A percentile compares a stretch with the other conserved stretches of the same genome.
These are phyloP conservation scores for Mycena alexandri DNA, from an alignment of 768 basidiomycete genomes.

Conservation along the genomic window DNA sequence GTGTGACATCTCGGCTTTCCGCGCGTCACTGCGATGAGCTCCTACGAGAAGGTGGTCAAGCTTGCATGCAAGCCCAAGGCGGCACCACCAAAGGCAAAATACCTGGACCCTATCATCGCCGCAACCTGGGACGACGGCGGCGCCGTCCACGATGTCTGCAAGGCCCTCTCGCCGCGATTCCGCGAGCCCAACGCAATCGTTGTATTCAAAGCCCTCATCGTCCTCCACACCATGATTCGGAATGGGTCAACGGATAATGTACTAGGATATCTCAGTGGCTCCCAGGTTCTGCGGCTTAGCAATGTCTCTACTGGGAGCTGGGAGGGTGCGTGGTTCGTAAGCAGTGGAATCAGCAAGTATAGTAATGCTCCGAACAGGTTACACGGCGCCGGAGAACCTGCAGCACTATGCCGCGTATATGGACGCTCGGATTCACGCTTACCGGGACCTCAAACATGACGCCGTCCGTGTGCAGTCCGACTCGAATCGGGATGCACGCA, in stretches of 20 bases:
- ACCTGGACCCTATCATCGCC: slow-evolving; percentile 95
- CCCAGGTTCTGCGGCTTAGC: slow-evolving; percentile 83
- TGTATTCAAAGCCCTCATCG: slow-evolving; percentile 97
- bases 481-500: slow-evolving; percentile 87
- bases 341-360: background rate
- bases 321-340: slow-evolving; percentile 74
- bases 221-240: slow-evolving; percentile 96
- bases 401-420: slow-evolving; percentile 91
- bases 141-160: slow-evolving; percentile 92
- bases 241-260: slow-evolving; percentile 97
- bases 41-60: slow-evolving; percentile 92
- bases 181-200: slow-evolving; percentile 94
- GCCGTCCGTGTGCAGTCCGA: slow-evolving; percentile 95
- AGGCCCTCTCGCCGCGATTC: slow-evolving; percentile 85
- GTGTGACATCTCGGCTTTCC: slow-evolving; percentile 6
- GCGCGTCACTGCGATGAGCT: slow-evolving; percentile 28
- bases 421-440: slow-evolving; percentile 88
- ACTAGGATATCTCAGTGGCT: slow-evolving; percentile 82
- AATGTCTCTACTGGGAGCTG: slow-evolving; percentile 87
- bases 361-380: slow-evolving; percentile 63
- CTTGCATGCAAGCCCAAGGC: slow-evolving; percentile 98
- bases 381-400: slow-evolving; percentile 87
- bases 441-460: slow-evolving; percentile 93
- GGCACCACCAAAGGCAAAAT: slow-evolving; percentile 97
- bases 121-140: slow-evolving; percentile 98